Conservation (phyloP, 371 early-diverging fungal genomes). For the Thermomucor indicae-seudaticae region DNA sequence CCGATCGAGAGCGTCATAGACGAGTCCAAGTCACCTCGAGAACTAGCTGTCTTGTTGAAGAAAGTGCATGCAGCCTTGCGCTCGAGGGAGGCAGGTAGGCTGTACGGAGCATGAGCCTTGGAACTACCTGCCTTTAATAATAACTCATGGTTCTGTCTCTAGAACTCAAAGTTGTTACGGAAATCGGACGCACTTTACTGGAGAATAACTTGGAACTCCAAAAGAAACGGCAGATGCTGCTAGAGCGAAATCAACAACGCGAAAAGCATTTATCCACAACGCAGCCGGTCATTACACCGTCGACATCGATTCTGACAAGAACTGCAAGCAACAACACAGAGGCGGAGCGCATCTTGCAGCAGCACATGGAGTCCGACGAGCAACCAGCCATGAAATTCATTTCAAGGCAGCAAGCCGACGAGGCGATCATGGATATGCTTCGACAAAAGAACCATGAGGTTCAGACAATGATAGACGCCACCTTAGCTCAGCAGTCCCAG, state of each 20-base stretch:
- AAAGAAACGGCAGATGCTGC: slow-evolving; percentile 34
- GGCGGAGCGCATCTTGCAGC: not conserved
- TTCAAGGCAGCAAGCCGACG: slow-evolving; percentile 8
- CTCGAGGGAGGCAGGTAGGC: slow-evolving; percentile 28
- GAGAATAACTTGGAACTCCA: slow-evolving; percentile 40
- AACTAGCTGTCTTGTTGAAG: slow-evolving; percentile 17
- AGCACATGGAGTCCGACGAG: not conserved
- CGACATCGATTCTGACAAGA: slow-evolving; percentile 6
- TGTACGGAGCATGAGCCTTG: too few relatives aligned
- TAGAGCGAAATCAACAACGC: slow-evolving; percentile 15
- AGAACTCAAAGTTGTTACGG: slow-evolving; percentile 46
- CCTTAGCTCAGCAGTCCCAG: slow-evolving; percentile 5
- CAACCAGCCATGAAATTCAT: slow-evolving; percentile 7
- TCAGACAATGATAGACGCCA: slow-evolving; percentile 4
- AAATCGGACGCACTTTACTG: slow-evolving; percentile 44
- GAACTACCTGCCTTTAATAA: too few relatives aligned
- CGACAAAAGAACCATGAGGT: slow-evolving; percentile 9
- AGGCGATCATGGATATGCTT: slow-evolving; percentile 16
- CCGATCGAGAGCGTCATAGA: too few relatives aligned
- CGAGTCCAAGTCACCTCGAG: slow-evolving; percentile 16
- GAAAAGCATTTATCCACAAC: too few relatives aligned
- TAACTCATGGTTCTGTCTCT: not conserved
- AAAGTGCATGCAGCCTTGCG: slow-evolving; percentile 16
- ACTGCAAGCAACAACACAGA: slow-evolving; percentile 1
- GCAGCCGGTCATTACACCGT: not conserved